Percentiles rank a stretch among this genome's conserved stretches.
These are phyloP conservation scores for Penicillium soppii DNA, from an alignment of 495 filamentous ascomycete genomes.

Conservation along the genomic window DNA sequence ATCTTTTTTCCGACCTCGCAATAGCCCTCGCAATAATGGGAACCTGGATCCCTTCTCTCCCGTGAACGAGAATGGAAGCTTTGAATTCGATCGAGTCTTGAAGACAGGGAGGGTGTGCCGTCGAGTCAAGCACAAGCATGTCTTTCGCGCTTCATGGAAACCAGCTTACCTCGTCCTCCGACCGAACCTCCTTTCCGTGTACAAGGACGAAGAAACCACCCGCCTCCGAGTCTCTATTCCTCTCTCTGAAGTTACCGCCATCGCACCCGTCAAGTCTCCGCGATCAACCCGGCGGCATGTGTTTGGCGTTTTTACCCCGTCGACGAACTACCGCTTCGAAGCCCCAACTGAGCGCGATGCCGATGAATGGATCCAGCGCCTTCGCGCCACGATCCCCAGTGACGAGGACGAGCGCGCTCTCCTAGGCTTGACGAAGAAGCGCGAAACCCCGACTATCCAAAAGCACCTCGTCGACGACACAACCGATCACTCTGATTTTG, in stretches of 20 bases:
- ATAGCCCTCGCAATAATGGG: slow-evolving; percentile 44
- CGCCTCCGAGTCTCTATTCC: slow-evolving; percentile 84
- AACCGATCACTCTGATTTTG: slow-evolving; percentile 44
- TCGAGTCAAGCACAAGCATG: slow-evolving; percentile 91
- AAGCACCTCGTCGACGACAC: slow-evolving; percentile 44
- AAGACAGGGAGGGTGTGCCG: slow-evolving; percentile 85
- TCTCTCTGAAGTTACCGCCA: slow-evolving; percentile 87
- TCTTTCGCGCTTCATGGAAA: slow-evolving; percentile 74
- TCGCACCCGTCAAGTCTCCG: slow-evolving; percentile 81
- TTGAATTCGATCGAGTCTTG: slow-evolving; percentile 89
- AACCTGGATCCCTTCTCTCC: slow-evolving; percentile 69
- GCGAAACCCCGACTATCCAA: slow-evolving; percentile 31
- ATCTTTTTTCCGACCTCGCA: slow-evolving; percentile 18
- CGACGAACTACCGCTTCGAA: slow-evolving; percentile 88
- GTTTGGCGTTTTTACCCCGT: slow-evolving; percentile 90
- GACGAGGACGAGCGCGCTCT: slow-evolving; percentile 85
- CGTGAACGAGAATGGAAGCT: slow-evolving; percentile 93
- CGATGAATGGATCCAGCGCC: slow-evolving; percentile 81
- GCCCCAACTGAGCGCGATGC: slow-evolving; percentile 71
- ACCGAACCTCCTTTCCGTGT: slow-evolving; percentile 90
- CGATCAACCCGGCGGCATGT: slow-evolving; percentile 78
- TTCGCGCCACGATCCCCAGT: slow-evolving; percentile 74
- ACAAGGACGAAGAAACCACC: slow-evolving; percentile 86
- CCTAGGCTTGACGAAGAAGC: slow-evolving; percentile 51
- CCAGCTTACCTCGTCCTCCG: slow-evolving; percentile 85